Evolutionary conservation across 108 stramenopile species (phyloP).

Genomic region (Mediolabrus comicus): DNA sequence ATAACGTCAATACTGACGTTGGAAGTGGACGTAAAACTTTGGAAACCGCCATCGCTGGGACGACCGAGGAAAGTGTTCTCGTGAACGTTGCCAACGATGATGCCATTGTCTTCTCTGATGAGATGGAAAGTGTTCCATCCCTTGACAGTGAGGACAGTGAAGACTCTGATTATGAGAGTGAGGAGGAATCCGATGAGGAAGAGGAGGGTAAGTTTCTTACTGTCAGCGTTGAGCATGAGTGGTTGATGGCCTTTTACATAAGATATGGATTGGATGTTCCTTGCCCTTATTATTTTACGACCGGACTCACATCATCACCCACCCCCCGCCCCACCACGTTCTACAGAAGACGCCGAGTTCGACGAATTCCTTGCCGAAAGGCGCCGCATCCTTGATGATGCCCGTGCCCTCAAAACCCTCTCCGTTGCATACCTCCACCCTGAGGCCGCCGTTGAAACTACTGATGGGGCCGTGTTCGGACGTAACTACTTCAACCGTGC

Average conservation of each 20-base stretch:
- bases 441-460: conserved; percentile 47
- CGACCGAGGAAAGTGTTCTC: conserved; percentile 1
- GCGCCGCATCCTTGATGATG: conserved; percentile 65
- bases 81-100: conserved; percentile 24
- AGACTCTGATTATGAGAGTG: conserved; percentile 13
- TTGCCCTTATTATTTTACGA: not conserved
- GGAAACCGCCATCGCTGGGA: conserved; percentile 18
- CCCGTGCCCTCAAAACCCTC: conserved; percentile 52
- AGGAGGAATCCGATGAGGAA: conserved; percentile 21
- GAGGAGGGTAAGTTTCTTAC: conserved; percentile 6
- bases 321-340: not conserved
- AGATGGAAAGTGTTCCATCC: conserved; percentile 35
- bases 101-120: conserved; percentile 44
- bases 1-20: conserved; percentile 26
- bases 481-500: too few species aligned
- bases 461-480: conserved; percentile 36
- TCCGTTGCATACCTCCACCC: conserved; percentile 68
- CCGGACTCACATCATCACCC: not conserved
- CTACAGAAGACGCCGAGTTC: conserved; percentile 52
- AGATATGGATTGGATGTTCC: not conserved
- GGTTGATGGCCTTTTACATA: too few species aligned
- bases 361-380: conserved; percentile 63
- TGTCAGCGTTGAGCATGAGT: too few species aligned
- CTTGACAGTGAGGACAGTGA: conserved; percentile 49
- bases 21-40: conserved; percentile 40